A percentile compares a stretch with the other conserved stretches of the same genome.
phyloP scores from a whole-genome alignment of 2,329 filamentous ascomycete species.

The Calonectria crousiana region DNA sequence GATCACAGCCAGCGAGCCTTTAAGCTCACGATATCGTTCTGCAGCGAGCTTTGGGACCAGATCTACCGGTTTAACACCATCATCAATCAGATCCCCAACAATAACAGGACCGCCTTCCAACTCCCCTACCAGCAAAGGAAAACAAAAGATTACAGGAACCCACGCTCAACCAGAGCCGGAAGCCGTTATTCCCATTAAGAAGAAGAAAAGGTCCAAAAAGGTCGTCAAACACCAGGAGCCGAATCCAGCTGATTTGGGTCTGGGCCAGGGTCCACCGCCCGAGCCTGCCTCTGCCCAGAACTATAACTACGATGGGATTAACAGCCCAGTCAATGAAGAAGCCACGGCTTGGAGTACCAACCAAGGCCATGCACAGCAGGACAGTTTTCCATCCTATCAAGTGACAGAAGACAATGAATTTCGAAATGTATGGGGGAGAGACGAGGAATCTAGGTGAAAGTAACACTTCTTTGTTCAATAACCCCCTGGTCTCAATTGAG shows the following conservation, averaged over 20 bases:
- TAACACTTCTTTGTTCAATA: slow-evolving; percentile 33
- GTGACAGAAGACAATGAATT: slow-evolving; percentile 58
- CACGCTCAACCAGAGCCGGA: slow-evolving; percentile 40
- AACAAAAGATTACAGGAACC: slow-evolving; percentile 36
- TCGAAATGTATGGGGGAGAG: slow-evolving; percentile 58
- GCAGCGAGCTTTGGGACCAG: slow-evolving; percentile 44
- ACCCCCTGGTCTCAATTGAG: slow-evolving; percentile 28
- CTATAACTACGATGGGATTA: slow-evolving; percentile 32
- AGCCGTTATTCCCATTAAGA: slow-evolving; percentile 51
- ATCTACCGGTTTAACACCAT: slow-evolving; percentile 41
- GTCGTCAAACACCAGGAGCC: slow-evolving; percentile 51
- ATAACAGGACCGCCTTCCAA: slow-evolving; percentile 17
- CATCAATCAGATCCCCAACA: slow-evolving; percentile 37
- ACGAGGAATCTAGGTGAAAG: slow-evolving; percentile 39
- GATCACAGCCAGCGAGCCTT: slow-evolving; percentile 82
- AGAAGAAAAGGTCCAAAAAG: slow-evolving; percentile 54
- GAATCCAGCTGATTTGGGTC: slow-evolving; percentile 42
- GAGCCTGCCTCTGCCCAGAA: slow-evolving; percentile 26
- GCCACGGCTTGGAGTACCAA: slow-evolving; percentile 20
- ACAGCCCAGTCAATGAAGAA: slow-evolving; percentile 39
- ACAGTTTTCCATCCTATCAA: slow-evolving; percentile 40
- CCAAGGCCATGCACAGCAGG: slow-evolving; percentile 27
- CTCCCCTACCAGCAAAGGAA: slow-evolving; percentile 37
- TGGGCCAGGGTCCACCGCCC: slow-evolving; percentile 39
- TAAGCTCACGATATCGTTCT: slow-evolving; percentile 73